Base-by-base conservation (phyloP, 1,284 basidiomycete genomes). In the Ceratobasidium theobromae region DNA sequence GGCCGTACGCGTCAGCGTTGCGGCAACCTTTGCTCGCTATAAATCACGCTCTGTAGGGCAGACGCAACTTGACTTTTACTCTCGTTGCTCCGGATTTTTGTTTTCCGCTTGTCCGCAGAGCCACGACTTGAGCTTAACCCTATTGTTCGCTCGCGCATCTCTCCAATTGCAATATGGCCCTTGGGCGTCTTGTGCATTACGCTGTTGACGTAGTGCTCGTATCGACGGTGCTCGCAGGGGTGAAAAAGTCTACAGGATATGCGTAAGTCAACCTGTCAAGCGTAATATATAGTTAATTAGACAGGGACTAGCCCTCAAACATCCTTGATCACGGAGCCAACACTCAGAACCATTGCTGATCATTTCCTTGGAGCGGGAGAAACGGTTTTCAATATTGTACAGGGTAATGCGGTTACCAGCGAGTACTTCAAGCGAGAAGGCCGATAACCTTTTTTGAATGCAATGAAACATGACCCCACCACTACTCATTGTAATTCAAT, bases 211-310 rank as follows among this genome's bases (percentile, higher is more conserved):
- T 89, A 25, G 83, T 93, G 64, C 81, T 98, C 48, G 71, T 98
- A 60, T 95, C 93, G 16, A 93, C 95, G 9, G 83, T 98, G 9
- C 78, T 96, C 23, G 95, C 95, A 35, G 96, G 96, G 35, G 87
- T 99, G 71, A 90, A 89, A 77, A 87, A 92, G 70, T 89, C 93
- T 30, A 95, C 89, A 67, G 94, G 94, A 35, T 93, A 93, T 78
- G 79, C 84, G 94, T 96, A 75, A 77, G 92, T 87, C 11, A 18
- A 32, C 8, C 16, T 28, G 52, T 48, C n/a, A n/a, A n/a, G n/a
- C n/a, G 21, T 4, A 45, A 21, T 41, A 53, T 32, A 16, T 62
- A 33, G 27, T 49, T 27, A 49, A 16, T 11, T 25, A 40, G 12
- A 18, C 64, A 30, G 21, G 32, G 46, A 48, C 51, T 55, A 95